Percentiles rank a stretch among this genome's conserved stretches.
phyloP scores from a whole-genome alignment of 1,139 yeast genomes.

The Lodderomyces elongisporus region DNA sequence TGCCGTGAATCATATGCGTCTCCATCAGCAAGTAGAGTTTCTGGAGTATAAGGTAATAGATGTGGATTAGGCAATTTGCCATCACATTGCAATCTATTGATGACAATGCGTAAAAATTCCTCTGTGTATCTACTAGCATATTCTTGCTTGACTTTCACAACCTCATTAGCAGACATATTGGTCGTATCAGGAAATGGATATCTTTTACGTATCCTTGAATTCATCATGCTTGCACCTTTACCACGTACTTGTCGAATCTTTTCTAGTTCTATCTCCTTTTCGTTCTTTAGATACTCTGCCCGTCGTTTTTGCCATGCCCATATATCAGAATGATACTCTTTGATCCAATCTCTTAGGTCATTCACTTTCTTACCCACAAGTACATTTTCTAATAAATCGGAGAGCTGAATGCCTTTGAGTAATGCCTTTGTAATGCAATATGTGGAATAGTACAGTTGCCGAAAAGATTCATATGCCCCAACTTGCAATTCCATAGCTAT shows the following conservation, averaged over 20 bases:
- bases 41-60: slow-evolving; percentile 28
- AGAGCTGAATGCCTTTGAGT: slow-evolving; percentile 11
- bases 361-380: slow-evolving; percentile 1
- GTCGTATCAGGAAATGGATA: not conserved
- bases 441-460: slow-evolving; percentile 2
- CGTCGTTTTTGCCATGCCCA: slow-evolving; percentile 5
- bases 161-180: not conserved
- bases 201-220: slow-evolving; percentile 1
- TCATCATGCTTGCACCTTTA: slow-evolving; percentile 2
- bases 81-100: slow-evolving; percentile 25
- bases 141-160: not conserved
- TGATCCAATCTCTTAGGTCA: slow-evolving; percentile 3
- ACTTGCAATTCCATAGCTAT: slow-evolving; percentile 3
- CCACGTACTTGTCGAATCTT: slow-evolving; percentile 8
- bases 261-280: slow-evolving; percentile 4
- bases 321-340: slow-evolving; percentile 3
- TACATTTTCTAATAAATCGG: slow-evolving; percentile 4
- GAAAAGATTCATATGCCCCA: slow-evolving; percentile 11
- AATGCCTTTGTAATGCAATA: slow-evolving; percentile 5
- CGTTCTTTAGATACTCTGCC: slow-evolving; percentile 4
- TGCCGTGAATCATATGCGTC: slow-evolving; percentile 6
- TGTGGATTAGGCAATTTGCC: slow-evolving; percentile 31
- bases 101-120: slow-evolving; percentile 21
- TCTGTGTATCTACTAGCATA: slow-evolving; percentile 9
- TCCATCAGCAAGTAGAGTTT: slow-evolving; percentile 5